phyloP scores from a whole-genome alignment of 495 filamentous ascomycete genomes.

The Penicillium crystallinum region DNA sequence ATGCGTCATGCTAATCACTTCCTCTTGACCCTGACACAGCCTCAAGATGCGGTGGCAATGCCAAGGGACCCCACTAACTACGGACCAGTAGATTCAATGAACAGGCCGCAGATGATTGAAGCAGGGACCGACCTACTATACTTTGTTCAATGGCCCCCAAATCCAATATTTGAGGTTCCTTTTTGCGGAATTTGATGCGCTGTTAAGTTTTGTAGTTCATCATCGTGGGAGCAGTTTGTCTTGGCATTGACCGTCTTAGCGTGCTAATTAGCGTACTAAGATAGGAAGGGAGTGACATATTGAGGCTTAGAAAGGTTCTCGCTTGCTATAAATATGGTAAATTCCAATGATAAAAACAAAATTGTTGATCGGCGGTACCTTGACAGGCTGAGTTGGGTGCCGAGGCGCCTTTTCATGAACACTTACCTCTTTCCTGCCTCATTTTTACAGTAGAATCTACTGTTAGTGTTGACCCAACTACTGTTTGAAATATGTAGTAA shows the following conservation, averaged over 20 bases:
- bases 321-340: neutral
- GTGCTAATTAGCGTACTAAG: neutral
- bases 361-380: no score
- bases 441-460: no score
- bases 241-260: neutral
- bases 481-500: no score
- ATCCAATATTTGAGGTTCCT: neutral
- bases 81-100: neutral
- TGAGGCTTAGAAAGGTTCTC: neutral
- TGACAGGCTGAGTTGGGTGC: no score
- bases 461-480: no score
- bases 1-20: constrained; percentile 6
- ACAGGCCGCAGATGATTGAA: neutral
- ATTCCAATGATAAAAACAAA: no score
- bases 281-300: neutral
- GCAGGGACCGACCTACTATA: neutral
- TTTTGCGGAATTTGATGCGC: neutral
- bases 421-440: no score
- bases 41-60: constrained; percentile 9
- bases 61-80: constrained; percentile 7
- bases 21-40: constrained; percentile 10
- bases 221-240: no score
- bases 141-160: neutral
- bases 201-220: no score
- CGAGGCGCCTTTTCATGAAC: no score